phyloP scores from a whole-genome alignment of 495 filamentous ascomycete species.

The Aspergillus sclerotiicarbonarius region DNA sequence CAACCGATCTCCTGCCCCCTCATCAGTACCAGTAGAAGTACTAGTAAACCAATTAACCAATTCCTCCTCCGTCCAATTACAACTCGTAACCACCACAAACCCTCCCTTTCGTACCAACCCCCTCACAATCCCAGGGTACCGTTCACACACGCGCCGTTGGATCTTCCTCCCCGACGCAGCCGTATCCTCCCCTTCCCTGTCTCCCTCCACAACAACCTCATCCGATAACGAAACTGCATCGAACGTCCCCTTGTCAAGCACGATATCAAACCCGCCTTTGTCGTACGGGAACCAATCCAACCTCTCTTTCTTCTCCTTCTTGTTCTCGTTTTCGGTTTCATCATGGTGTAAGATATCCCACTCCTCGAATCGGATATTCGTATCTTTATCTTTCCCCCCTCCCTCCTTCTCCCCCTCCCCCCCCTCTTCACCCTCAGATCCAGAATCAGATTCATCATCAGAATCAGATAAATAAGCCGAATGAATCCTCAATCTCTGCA shows the following conservation, averaged over 20 bases:
- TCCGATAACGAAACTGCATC: constrained; percentile 80
- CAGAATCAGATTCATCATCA: constrained; percentile 37
- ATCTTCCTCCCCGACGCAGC: constrained; percentile 20
- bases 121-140: constrained; percentile 66
- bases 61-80: constrained; percentile 96
- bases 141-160: constrained; percentile 60
- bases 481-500: constrained; percentile 40
- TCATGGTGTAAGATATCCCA: constrained; percentile 69
- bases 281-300: constrained; percentile 33
- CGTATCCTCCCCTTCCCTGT: constrained; percentile 12
- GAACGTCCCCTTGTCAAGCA: constrained; percentile 96
- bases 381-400: constrained; percentile 11
- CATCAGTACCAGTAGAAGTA: background rate
- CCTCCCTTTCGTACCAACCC: constrained; percentile 66
- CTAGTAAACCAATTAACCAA: constrained; percentile 69
- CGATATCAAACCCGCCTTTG: constrained; percentile 69
- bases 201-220: constrained; percentile 47
- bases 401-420: constrained; percentile 19
- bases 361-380: constrained; percentile 58
- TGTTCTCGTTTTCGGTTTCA: constrained; percentile 19
- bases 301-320: constrained; percentile 27
- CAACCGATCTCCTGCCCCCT: constrained; percentile 38
- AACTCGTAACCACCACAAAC: constrained; percentile 82
- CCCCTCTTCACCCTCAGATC: constrained; percentile 25
- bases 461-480: constrained; percentile 38